Base-by-base conservation (phyloP, 345 rosid genomes). In the Kernera saxatilis region DNA sequence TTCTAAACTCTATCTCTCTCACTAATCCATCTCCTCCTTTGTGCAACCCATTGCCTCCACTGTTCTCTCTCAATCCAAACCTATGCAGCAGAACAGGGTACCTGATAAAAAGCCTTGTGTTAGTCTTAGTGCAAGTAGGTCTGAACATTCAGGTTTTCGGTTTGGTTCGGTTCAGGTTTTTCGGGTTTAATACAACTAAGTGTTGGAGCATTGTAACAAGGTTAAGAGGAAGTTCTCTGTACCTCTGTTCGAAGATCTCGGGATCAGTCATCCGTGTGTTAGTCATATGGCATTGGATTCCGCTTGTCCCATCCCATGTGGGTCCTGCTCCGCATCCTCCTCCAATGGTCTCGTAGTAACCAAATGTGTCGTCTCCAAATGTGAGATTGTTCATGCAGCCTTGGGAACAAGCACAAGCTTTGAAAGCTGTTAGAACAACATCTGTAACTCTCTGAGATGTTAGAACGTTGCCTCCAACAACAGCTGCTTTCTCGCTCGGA, bases 361-460 rank as follows among this genome's bases (percentile, higher is more conserved):
- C 97, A 23, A 88, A 94, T 14, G 91, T 86, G 36, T 84, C 72
- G 6, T 94, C 95, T 33, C 99, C 99, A 40, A 91, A 94, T 53
- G 99, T 91, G 70, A 94, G 91, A 78, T 94, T 94, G 72, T 94
- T 94, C 99, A 94, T 94, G 65, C 99, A 94, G 19, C 97, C 96
- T 73, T 94, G 97, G 44, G 97, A 88, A 70, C 99, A 94, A 46
- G 97, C 97, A 74, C 99, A 91, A 3, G 96, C 96, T 79, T 87
- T 87, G 73, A 94, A 94, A 44, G 97, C 95, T 29, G 92, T 85
- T 29, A 94, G 84, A 4, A 89, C 81, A 15, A 88, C 96, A 68
- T 94, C 99, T 45, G 99, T 91, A 40, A 94, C 80, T 78, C 97
- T 82, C 77, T 91, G 97, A 27, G 96, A 89, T 3, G 99, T 91